Conservation (phyloP, 805 yeast species). For the Suhomyces vadensis region DNA sequence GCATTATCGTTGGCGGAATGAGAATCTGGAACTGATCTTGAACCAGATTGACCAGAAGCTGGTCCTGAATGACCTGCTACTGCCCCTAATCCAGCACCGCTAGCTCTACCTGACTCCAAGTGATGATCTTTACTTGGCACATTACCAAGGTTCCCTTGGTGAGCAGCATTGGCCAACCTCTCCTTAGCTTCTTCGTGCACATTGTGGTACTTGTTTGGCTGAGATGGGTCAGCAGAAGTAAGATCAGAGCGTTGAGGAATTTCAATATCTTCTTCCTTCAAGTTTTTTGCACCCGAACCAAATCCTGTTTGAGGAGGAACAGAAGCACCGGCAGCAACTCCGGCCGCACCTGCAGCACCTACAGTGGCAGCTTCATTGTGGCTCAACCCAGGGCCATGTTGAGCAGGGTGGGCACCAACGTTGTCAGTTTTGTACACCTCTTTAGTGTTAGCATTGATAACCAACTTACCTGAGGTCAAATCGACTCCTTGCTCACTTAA, state of each 20-base stretch:
- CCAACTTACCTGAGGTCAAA: conserved; percentile 33
- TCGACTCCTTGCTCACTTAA: conserved; percentile 34
- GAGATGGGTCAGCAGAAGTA: conserved; percentile 5
- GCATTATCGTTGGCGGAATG: background rate
- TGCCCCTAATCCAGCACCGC: background rate
- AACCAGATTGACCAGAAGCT: background rate
- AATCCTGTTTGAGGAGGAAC: background rate
- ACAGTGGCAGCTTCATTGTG: conserved; percentile 4
- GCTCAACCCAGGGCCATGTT: background rate
- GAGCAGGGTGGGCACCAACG: background rate
- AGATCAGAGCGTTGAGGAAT: conserved; percentile 6
- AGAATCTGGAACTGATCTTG: background rate
- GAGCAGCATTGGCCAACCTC: conserved; percentile 4
- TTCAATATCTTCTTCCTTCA: conserved; percentile 1
- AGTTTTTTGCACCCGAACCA: background rate
- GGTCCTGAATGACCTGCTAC: background rate
- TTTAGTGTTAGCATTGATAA: conserved; percentile 34
- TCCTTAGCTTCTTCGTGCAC: conserved; percentile 8
- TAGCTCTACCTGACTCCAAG: background rate
- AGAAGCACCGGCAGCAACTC: background rate
- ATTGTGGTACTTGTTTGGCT: conserved; percentile 8
- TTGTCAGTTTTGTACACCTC: conserved; percentile 32
- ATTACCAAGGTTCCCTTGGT: conserved; percentile 7
- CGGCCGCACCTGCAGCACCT: conserved; percentile 7
- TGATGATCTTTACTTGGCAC: background rate